Evolutionary conservation across 768 basidiomycete species (phyloP), one percentile per base, ranked within the genome.

Genomic region (Vararia minispora): DNA sequence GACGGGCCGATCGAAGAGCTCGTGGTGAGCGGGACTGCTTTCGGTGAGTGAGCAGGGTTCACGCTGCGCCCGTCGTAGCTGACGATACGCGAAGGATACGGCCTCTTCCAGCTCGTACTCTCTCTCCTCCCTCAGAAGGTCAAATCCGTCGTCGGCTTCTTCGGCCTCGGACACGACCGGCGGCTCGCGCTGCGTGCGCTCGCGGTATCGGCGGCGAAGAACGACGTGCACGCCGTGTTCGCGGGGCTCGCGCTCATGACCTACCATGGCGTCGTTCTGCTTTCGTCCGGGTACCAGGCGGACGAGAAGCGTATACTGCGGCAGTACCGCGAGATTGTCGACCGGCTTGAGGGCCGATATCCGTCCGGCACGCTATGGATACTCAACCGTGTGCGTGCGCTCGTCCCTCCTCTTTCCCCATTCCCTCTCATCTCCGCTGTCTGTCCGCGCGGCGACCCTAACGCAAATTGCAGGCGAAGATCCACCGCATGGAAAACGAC

Each of bases 171-270:
- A 37, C 70, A 80, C 39, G 81, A 87, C 50, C 61, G 83, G 18
- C 68, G 66, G 39, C 61, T 82, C 0, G 85, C 80, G 1, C 61
- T 88, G 16, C 69, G 68, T 32, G 79, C 85, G 0, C 63, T 87
- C 2, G 70, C 76, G 0, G 71, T 87, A 13, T 70, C 80, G 6
- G 80, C 82, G 3, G 64, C 68, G 3, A 72, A 72, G 48, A 60
- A 61, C 4, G 86, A 88, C 44, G 74, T 82, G 2, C 86, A 89
- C 60, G 63, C 74, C 6, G 74, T 82, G 9, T 87, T 87, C 52
- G 68, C 85, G 17, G 80, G 83, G 11, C 60, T 88, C n/a, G 71
- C 81, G 0, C 57, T 89, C 6, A 87, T 89, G 81, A 80, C 81
- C 3, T 87, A 86, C 51, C 64, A 82, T 37, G 79, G 84, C 20